Conservation (phyloP, 2,329 filamentous ascomycete genomes). For the Colletotrichum horii region DNA sequence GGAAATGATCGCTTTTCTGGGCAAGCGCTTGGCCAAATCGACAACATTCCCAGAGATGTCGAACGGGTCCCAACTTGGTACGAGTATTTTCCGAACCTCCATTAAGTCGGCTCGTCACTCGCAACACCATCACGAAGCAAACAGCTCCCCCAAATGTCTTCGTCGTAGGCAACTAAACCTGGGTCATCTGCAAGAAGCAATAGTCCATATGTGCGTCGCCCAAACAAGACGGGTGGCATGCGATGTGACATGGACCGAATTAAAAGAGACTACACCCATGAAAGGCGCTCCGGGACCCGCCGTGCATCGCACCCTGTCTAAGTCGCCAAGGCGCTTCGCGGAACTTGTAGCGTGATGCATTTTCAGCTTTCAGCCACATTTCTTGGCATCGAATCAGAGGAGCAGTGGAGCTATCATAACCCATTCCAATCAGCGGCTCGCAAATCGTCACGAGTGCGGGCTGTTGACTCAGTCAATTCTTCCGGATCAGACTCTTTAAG, state of each 20-base stretch:
- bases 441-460: background rate
- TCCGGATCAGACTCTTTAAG: background rate
- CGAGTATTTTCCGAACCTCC: background rate
- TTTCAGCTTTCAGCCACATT: background rate
- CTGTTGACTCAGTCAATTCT: background rate
- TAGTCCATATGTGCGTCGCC: background rate
- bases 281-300: accelerated
- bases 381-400: background rate
- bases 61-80: background rate
- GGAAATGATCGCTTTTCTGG: background rate
- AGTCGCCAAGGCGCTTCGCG: background rate
- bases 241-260: background rate
- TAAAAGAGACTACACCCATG: background rate
- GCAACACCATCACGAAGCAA: background rate
- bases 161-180: background rate
- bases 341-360: background rate
- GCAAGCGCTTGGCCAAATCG: background rate
- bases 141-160: background rate
- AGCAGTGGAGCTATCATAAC: background rate
- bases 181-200: background rate
- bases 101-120: background rate
- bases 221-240: accelerated
- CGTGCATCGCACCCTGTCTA: background rate
- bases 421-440: background rate
- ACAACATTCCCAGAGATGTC: background rate